These are phyloP conservation scores for Jatropha multifida DNA, from an alignment of 441 rosid genomes.

Conservation along the genomic window DNA sequence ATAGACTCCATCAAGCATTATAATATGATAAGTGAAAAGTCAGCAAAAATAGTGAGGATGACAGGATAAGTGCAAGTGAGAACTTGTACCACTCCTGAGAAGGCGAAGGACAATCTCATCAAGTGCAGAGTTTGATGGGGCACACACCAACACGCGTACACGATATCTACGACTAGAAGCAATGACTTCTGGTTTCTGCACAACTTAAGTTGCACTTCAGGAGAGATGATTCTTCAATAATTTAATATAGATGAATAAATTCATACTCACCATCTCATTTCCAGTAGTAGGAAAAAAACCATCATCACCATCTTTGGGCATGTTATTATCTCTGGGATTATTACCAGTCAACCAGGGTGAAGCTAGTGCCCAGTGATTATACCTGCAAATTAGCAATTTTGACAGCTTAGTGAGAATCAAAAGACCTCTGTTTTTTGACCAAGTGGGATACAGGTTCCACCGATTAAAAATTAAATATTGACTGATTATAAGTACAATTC, in stretches of 20 bases:
- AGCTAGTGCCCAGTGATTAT: conserved; percentile 69
- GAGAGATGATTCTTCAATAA: conserved; percentile 6
- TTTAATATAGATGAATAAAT: conserved; percentile 15
- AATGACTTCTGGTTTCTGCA: conserved; percentile 90
- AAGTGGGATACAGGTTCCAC: no score
- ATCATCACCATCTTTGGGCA: conserved; percentile 88
- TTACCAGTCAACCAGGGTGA: conserved; percentile 80
- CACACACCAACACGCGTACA: conserved; percentile 85
- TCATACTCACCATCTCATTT: conserved; percentile 74
- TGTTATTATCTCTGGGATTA: conserved; percentile 80
- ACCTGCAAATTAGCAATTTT: conserved; percentile 43
- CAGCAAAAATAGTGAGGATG: conserved; percentile 8
- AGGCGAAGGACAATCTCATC: conserved; percentile 94
- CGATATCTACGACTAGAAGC: conserved; percentile 68
- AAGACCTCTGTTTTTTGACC: conserved; percentile 2
- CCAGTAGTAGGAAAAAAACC: conserved; percentile 89
- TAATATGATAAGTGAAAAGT: conserved; percentile 9
- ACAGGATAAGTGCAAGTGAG: conserved; percentile 4
- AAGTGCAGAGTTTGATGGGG: conserved; percentile 99
- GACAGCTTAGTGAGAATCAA: conserved; percentile 13
- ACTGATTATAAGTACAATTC: not conserved
- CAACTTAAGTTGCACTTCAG: conserved; percentile 19
- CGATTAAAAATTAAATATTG: not conserved
- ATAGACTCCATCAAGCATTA: not conserved
- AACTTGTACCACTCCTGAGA: conserved; percentile 61